Base-by-base conservation (phyloP, 2,329 filamentous ascomycete genomes). In the Pestalotiopsis sp. region DNA sequence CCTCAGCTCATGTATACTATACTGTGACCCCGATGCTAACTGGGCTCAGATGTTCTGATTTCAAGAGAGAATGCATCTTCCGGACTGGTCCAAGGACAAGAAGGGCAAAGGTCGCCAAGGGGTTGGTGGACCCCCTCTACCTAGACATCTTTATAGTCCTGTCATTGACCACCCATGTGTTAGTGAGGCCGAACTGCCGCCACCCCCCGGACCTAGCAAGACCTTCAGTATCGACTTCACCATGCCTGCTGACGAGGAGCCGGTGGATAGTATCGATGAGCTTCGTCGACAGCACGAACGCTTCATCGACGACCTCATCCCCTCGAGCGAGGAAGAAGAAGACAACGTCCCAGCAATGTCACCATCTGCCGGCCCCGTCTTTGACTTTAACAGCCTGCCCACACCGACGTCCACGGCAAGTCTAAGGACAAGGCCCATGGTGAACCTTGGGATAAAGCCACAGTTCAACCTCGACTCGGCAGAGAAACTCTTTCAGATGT, bases 391-490 rank as follows among this genome's bases (percentile, higher is more conserved):
- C 23, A 72, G 77, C 68, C 70, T 76, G 62, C 74, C 76, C 4
- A 72, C 71, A 36, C 72, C 65, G 38, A 71, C 75, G 4, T 72
- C 76, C 4, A 67, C 76, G 12, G 75, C 77, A 4, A 78, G 78
- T 2, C 73, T 79, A 1, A 67, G 75, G 1, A 73, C 75, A 2
- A 68, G 41, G 38, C 75, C 79, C 2, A 76, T 83, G 41, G 78
- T 80, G 25, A 80, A 77, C 39, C 73, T 86, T 4, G 80, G 82
- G 12, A 80, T 85, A 17, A 84, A 84, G 67, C 86, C 86, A 0
- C 83, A 83, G 72, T 88, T 88, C 77, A 88, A 88, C 75, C 80
- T 87, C 5, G 82, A 85, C 66, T 87, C 84, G n/a, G 86, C 86
- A 4, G 77, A 81, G 45, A 80, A 79, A 4, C 76, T 87, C 3